A percentile compares a stretch with the other conserved stretches of the same genome.
phyloP scores from a whole-genome alignment of 192 early-diverging fungal species.

The Coemansia sp. region DNA sequence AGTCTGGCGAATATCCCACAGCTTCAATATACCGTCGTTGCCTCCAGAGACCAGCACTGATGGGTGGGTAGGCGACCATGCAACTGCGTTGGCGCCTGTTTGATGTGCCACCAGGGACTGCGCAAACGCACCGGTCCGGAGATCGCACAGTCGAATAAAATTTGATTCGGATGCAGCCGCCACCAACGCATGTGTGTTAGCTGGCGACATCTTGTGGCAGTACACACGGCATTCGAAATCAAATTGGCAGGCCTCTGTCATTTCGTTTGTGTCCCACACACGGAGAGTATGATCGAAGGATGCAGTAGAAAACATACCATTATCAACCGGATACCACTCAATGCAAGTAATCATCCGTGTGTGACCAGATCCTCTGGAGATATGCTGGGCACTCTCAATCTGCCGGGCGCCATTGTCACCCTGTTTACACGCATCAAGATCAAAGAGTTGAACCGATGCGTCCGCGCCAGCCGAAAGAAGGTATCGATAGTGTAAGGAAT shows the following conservation, averaged over 20 bases:
- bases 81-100: slow-evolving; percentile 56
- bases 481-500: slow-evolving; percentile 23
- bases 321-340: slow-evolving; percentile 82
- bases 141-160: slow-evolving; percentile 77
- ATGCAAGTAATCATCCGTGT: slow-evolving; percentile 66
- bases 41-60: slow-evolving; percentile 74
- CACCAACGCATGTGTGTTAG: slow-evolving; percentile 71
- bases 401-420: slow-evolving; percentile 4
- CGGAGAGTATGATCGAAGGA: slow-evolving; percentile 76
- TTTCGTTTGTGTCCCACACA: slow-evolving; percentile 76
- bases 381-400: slow-evolving; percentile 19
- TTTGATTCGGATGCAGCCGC: slow-evolving; percentile 71
- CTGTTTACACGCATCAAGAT: slow-evolving; percentile 21
- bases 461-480: slow-evolving; percentile 42
- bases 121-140: slow-evolving; percentile 46
- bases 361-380: slow-evolving; percentile 55
- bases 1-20: slow-evolving; percentile 88
- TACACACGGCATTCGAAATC: slow-evolving; percentile 67
- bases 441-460: slow-evolving; percentile 47
- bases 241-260: slow-evolving; percentile 72
- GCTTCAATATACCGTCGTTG: slow-evolving; percentile 64
- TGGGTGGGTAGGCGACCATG: slow-evolving; percentile 78
- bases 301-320: slow-evolving; percentile 77
- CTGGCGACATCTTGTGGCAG: slow-evolving; percentile 71
- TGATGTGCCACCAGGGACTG: slow-evolving; percentile 59